phyloP scores from a whole-genome alignment of 495 filamentous ascomycete species.

The Elaphomyces granulatus region DNA sequence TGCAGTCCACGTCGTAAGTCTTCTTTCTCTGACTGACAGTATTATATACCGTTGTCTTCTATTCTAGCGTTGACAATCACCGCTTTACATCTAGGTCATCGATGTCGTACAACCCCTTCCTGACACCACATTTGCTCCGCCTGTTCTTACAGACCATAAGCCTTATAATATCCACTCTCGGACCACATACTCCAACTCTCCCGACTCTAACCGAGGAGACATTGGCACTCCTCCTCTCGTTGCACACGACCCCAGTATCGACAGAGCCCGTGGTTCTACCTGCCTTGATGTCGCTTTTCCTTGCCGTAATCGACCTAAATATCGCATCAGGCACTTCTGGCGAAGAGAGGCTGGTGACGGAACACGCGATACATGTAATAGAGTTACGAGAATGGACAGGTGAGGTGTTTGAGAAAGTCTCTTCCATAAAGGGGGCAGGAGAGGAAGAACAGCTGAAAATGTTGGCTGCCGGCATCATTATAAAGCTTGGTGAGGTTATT shows the following conservation, averaged over 20 bases:
- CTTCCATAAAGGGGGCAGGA: slow-evolving; percentile 1
- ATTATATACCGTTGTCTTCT: no score
- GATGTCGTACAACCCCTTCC: slow-evolving; percentile 25
- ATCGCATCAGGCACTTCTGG: slow-evolving; percentile 38
- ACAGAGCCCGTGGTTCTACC: slow-evolving; percentile 51
- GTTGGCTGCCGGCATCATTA: slow-evolving; percentile 69
- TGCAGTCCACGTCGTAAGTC: slow-evolving; percentile 29
- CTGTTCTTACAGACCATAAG: slow-evolving; percentile 39
- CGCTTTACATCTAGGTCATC: slow-evolving; percentile 19
- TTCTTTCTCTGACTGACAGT: no score
- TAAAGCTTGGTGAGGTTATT: slow-evolving; percentile 62
- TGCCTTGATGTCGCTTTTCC: slow-evolving; percentile 61
- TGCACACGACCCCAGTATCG: slow-evolving; percentile 28
- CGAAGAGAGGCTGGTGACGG: slow-evolving; percentile 51
- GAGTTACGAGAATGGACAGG: slow-evolving; percentile 34
- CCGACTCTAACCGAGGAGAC: slow-evolving; percentile 32
- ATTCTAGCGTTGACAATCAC: slow-evolving; percentile 5
- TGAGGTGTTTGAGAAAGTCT: slow-evolving; percentile 50
- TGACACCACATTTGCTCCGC: slow-evolving; percentile 31
- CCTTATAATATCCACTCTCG: slow-evolving; percentile 35
- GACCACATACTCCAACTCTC: slow-evolving; percentile 31
- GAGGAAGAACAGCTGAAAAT: slow-evolving; percentile 25
- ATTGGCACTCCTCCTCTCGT: slow-evolving; percentile 29
- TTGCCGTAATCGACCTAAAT: slow-evolving; percentile 79
- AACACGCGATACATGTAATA: slow-evolving; percentile 25